Base-by-base conservation (phyloP, 768 basidiomycete genomes). In the Kwoniella dejecticola region DNA sequence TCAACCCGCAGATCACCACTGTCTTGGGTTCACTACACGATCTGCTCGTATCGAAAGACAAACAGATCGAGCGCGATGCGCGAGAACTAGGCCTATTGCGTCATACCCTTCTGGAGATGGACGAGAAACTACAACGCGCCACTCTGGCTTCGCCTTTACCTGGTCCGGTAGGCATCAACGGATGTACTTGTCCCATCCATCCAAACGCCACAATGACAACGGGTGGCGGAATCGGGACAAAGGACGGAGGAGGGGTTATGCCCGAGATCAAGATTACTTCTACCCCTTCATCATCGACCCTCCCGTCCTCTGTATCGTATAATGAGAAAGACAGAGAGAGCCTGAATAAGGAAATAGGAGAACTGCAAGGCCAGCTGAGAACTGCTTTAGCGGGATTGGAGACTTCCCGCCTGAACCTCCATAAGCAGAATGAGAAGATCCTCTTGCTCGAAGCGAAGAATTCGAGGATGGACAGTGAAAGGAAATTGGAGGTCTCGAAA, bases 1-100 rank as follows among this genome's bases (percentile, higher is more conserved):
- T 64, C 50, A 70, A 70, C 27, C 62, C 63, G 6, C 69, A 74
- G 48, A 69, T 74, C 57, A 58, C 64, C 21, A 66, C 46, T 17
- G 68, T 74, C 36, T 54, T 74, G 4, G 69, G 67, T 11, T 69
- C 67, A 3, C 57, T 74, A 26, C 72, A 74, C 21, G 72, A 74
- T 53, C 65, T 74, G 4, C 60, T 74, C 4, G 54, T 68, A 17
- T 63, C 64, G 24, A 74, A 74, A 57, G 72, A 74, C 46, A 68
- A 70, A 33, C 72, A 74, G 58, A 74, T 74, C 36, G 72, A 74
- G 52, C 48, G 69, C 21, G 72, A 74, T 49, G 72, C 72, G n/a
- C 56, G 67, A 17, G 72, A 74, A 60, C 52, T 74, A 2, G 72
- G 69, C 15, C 45, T 74, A 2, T 69, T 74, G 27, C 64, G 72